Evolutionary conservation across 129 eudicot species (phyloP), one percentile per base, ranked within the genome.

Genomic region (Mikania micrantha): DNA sequence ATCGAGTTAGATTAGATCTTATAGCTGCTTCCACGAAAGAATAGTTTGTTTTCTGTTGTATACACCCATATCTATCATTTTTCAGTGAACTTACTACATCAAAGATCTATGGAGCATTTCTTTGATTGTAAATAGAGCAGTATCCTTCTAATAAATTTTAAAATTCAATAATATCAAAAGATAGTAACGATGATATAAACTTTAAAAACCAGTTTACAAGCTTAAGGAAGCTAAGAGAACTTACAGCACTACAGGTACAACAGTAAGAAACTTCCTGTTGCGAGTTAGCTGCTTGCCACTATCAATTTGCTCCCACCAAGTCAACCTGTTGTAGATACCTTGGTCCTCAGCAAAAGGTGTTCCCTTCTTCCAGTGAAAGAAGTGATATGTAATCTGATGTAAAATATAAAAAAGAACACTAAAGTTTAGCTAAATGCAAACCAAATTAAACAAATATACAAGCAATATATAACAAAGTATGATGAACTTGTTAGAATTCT

Each of bases 221-320:
- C 56, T 4, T 21, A 1, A 21, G 1, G 11, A 53, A 25, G 12
- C 34, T 54, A 54, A 54, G 61, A 22, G 5, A 24, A 54, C 61
- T 0, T 54, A 54, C 61, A 54, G 61, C 28, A 54, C 61, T 24
- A 92, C 85, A 40, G 96, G 96, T 19, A 92, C 96, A 52, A 92
- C 94, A 39, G 97, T 91, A 66, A 91, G 76, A 80, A 91, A 91
- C 78, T 91, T 91, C 64, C 97, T 83, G 71, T 91, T 91, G 79
- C 96, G 86, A 27, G 97, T 91, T 67, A 88, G 94, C 80, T 91
- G 97, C 69, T 92, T 88, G 79, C 98, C 97, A 63, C 66, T 88
- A 60, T 88, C 96, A 47, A 91, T 75, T 45, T 88, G 98, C 86
- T 92, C 98, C 98, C 98, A 92, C 98, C 98, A 92, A 22, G 98